Evolutionary conservation across 306 rosid species (phyloP).

Genomic region (Albizia julibrissin): DNA sequence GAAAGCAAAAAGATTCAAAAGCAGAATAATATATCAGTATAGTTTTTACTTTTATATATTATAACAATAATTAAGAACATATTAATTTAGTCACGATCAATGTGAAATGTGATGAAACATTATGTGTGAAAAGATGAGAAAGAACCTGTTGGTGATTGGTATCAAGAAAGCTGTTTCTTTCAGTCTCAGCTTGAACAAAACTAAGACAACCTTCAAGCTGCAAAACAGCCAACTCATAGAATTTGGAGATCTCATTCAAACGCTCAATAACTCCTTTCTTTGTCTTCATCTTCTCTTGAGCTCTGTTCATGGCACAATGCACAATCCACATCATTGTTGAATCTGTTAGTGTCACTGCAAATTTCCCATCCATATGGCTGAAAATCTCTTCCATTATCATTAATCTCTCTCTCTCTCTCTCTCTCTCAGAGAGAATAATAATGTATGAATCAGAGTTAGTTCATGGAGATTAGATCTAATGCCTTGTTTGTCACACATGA

Average conservation of each 20-base stretch:
- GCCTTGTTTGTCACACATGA: neutral
- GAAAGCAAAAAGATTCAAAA: neutral
- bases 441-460: neutral
- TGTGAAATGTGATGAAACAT: no score
- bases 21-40: neutral
- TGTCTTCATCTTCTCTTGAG: slow-evolving; percentile 69
- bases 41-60: neutral
- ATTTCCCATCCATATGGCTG: slow-evolving; percentile 47
- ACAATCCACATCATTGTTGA: slow-evolving; percentile 93
- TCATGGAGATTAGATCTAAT: slow-evolving; percentile 25
- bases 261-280: slow-evolving; percentile 71
- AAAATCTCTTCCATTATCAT: slow-evolving; percentile 51
- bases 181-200: slow-evolving; percentile 66
- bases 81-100: neutral
- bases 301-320: slow-evolving; percentile 78
- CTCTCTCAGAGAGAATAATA: slow-evolving; percentile 7
- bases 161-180: slow-evolving; percentile 46
- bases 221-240: slow-evolving; percentile 85
- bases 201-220: slow-evolving; percentile 82
- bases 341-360: slow-evolving; percentile 61
- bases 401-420: slow-evolving; percentile 33
- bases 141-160: slow-evolving; percentile 60
- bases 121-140: neutral
- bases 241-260: slow-evolving; percentile 78
- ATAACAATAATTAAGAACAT: no score